These are phyloP conservation scores for Hondaea fermentalgiana DNA, from an alignment of 108 stramenopile species.

Conservation along the genomic window DNA sequence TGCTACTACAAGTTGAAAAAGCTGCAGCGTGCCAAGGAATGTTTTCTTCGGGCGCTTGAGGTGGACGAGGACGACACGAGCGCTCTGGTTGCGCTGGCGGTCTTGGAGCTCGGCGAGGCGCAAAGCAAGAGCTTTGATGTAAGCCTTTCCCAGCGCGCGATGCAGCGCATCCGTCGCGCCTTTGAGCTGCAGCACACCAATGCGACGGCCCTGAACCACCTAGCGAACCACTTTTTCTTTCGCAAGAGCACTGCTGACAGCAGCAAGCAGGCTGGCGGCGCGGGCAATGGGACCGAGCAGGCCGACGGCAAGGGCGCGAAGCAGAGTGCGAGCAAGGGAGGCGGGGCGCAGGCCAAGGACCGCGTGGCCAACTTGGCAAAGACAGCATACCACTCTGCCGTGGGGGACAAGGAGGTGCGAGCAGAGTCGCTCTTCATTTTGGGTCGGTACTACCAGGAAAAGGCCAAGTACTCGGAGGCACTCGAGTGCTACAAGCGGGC, in stretches of 20 bases:
- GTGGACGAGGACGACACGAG: not conserved
- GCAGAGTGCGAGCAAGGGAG: not conserved
- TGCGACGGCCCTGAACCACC: not conserved
- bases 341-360: not conserved
- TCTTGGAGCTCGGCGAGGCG: conserved; percentile 8
- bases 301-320: not conserved
- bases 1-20: not conserved
- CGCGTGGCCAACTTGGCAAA: not conserved
- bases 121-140: not conserved
- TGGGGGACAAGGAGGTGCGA: not conserved
- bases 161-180: not conserved
- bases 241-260: not conserved
- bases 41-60: not conserved
- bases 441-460: not conserved
- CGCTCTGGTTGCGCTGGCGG: conserved; percentile 7
- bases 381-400: not conserved
- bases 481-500: not conserved
- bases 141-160: not conserved
- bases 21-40: not conserved
- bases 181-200: conserved; percentile 12
- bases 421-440: not conserved
- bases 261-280: too few relatives aligned
- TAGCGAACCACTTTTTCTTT: conserved; percentile 1
- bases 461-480: not conserved
- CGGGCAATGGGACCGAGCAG: not conserved